Percentiles rank a stretch among this genome's conserved stretches.
phyloP scores from a whole-genome alignment of 139 green algal species.

The Chlamydomonas sphaeroides region DNA sequence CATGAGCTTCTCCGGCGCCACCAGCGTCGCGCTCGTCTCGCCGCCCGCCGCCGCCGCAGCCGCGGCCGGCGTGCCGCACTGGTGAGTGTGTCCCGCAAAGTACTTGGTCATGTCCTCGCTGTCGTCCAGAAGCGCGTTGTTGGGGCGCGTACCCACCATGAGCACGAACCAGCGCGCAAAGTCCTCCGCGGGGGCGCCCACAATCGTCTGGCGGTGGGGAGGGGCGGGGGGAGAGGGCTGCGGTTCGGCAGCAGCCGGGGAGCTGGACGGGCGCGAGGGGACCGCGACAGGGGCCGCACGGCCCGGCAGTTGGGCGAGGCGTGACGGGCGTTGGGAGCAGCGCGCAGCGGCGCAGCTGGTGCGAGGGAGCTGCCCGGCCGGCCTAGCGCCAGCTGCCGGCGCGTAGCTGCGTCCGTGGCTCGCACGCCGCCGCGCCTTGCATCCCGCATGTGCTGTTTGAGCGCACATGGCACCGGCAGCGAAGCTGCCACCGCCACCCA shows the following conservation, averaged over 20 bases:
- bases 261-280: not conserved
- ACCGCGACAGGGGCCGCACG: not conserved
- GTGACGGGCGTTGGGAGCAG: too few relatives aligned
- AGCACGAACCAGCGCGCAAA: slow-evolving; percentile 87
- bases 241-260: too few relatives aligned
- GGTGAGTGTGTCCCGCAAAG: not conserved
- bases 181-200: slow-evolving; percentile 82
- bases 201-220: slow-evolving; percentile 62
- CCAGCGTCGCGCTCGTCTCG: not conserved
- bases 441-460: too few relatives aligned
- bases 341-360: too few relatives aligned
- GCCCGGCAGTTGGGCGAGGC: too few relatives aligned
- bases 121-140: slow-evolving; percentile 1
- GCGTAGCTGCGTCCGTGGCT: too few relatives aligned
- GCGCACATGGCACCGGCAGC: too few relatives aligned
- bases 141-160: slow-evolving; percentile 55
- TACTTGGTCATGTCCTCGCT: slow-evolving; percentile 14
- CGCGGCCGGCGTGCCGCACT: not conserved
- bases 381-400: too few relatives aligned
- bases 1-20: slow-evolving; percentile 55
- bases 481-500: not conserved
- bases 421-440: too few relatives aligned
- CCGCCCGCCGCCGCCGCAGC: slow-evolving; percentile 26
- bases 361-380: too few relatives aligned
- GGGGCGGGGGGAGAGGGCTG: not conserved